Evolutionary conservation across 148 eudicot genomes (phyloP).

Genomic region (Amaranthus cruentus): DNA sequence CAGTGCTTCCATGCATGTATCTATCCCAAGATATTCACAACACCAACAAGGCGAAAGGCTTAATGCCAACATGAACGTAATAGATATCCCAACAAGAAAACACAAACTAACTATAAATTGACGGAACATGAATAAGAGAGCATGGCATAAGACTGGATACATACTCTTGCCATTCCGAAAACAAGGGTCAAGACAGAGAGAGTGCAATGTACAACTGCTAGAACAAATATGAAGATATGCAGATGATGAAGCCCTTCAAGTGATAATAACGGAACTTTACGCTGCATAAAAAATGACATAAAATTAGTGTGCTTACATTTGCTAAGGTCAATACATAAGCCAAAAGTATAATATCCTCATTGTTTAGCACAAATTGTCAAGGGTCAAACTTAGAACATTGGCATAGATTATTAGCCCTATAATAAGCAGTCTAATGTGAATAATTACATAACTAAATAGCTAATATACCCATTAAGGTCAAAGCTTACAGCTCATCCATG

Average conservation of each 20-base stretch:
- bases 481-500: slow-evolving; percentile 16
- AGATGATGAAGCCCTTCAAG: slow-evolving; percentile 80
- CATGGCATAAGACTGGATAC: slow-evolving; percentile 14
- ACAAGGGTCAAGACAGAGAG: slow-evolving; percentile 69
- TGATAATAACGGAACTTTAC: slow-evolving; percentile 67
- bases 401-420: slow-evolving; percentile 3
- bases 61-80: too few species aligned
- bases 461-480: not conserved
- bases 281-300: slow-evolving; percentile 28
- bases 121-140: too few species aligned
- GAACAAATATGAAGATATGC: slow-evolving; percentile 86
- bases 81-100: not conserved
- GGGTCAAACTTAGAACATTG: slow-evolving; percentile 2
- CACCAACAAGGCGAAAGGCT: not conserved
- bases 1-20: slow-evolving; percentile 86
- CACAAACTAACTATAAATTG: not conserved
- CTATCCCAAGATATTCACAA: slow-evolving; percentile 31
- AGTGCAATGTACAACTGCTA: slow-evolving; percentile 72
- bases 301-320: not conserved
- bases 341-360: too few species aligned
- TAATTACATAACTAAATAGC: not conserved
- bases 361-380: not conserved
- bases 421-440: not conserved
- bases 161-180: slow-evolving; percentile 67
- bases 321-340: not conserved